Conservation (phyloP, 2,329 filamentous ascomycete genomes). For the Aureobasidium sp. region DNA sequence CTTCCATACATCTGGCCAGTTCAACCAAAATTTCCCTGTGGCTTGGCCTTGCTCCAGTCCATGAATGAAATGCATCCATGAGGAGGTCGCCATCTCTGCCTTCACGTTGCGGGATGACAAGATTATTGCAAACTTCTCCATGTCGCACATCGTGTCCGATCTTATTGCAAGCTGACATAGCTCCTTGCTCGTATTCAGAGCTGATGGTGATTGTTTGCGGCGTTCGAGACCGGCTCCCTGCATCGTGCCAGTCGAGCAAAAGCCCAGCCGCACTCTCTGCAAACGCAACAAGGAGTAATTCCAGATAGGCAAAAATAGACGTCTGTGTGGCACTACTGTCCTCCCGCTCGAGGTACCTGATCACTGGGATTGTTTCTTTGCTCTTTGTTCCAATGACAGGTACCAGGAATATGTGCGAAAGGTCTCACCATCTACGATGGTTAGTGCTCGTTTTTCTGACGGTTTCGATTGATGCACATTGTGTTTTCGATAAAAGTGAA, state of each 20-base stretch:
- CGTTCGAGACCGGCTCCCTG: slow-evolving; percentile 3
- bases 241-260: slow-evolving; percentile 2
- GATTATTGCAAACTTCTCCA: not conserved
- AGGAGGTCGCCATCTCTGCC: too few species aligned
- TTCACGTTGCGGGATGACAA: too few species aligned
- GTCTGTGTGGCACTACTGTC: not conserved
- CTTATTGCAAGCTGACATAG: not conserved
- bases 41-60: too few species aligned
- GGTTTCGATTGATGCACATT: not conserved
- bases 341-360: not conserved
- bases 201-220: not conserved
- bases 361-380: not conserved
- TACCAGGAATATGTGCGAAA: not conserved
- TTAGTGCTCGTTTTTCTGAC: slow-evolving; percentile 10
- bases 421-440: slow-evolving; percentile 4
- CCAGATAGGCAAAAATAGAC: not conserved
- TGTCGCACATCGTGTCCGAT: not conserved
- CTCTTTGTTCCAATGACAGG: slow-evolving; percentile 7
- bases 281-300: not conserved
- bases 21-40: slow-evolving; percentile 9
- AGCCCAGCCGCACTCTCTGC: not conserved
- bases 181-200: not conserved
- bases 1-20: not conserved
- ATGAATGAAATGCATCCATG: too few species aligned
- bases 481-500: not conserved